Evolutionary conservation across 139 green algal species (phyloP), one percentile per base, ranked within the genome.

Genomic region (Diplosphaera chodatii): DNA sequence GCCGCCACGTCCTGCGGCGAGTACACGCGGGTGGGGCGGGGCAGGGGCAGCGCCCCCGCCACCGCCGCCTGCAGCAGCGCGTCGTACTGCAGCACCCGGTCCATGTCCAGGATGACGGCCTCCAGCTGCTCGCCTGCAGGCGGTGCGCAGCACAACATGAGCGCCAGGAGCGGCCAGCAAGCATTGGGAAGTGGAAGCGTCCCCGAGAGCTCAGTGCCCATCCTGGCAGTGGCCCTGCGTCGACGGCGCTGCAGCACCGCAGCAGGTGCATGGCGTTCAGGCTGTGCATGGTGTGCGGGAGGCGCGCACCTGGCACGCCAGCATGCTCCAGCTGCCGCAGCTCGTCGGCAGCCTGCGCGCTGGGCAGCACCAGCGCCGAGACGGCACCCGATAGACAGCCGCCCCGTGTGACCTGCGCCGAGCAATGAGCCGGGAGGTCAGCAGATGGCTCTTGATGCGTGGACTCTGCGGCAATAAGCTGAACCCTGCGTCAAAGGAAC

Each of bases 401-500:
- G 34, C 82, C 76, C 4, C 79, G 72, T 27, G 74, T 75, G 1
- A 87, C 66, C n/a, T n/a, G n/a, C n/a, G n/a, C n/a, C n/a, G n/a
- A n/a, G n/a, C n/a, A n/a, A n/a, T n/a, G n/a, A n/a, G n/a, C n/a
- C n/a, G n/a, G n/a, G n/a, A n/a, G n/a, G n/a, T n/a, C n/a, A n/a
- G n/a, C n/a, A n/a, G n/a, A n/a, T n/a, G n/a, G n/a, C n/a, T n/a
- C n/a, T n/a, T n/a, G n/a, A n/a, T n/a, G n/a, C n/a, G n/a, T n/a
- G n/a, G n/a, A n/a, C n/a, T n/a, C n/a, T n/a, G n/a, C n/a, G n/a
- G n/a, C n/a, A n/a, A n/a, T n/a, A n/a, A n/a, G n/a, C n/a, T n/a
- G n/a, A n/a, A n/a, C n/a, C n/a, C n/a, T n/a, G n/a, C n/a, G n/a
- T n/a, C n/a, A n/a, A n/a, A n/a, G n/a, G n/a, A n/a, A n/a, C n/a